Evolutionary conservation across 208 protist species (phyloP).

Genomic region (Histomonas meleagridis): DNA sequence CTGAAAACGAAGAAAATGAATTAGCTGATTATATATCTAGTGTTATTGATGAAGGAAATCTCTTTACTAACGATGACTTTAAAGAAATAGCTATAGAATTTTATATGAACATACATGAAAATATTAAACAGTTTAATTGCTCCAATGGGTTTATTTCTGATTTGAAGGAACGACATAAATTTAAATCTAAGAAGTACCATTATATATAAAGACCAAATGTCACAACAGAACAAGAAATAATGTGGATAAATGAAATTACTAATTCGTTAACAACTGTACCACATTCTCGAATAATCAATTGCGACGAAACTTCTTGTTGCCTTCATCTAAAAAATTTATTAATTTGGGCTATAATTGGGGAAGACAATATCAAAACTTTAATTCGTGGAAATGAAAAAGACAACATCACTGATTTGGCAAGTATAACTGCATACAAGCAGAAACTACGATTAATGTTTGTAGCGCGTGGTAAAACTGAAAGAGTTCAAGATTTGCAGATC

Average conservation of each 20-base stretch:
- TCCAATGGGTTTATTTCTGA: not conserved
- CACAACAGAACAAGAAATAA: not conserved
- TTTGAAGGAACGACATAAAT: not conserved
- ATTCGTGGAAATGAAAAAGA: not conserved
- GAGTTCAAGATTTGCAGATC: not conserved
- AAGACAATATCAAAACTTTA: not conserved
- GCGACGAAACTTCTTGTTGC: not conserved
- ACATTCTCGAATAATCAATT: not conserved
- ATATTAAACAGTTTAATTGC: not conserved
- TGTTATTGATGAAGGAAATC: not conserved
- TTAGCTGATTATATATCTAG: not conserved
- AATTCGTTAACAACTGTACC: not conserved
- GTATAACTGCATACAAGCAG: not conserved
- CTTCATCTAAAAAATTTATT: not conserved
- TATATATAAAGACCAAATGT: not conserved
- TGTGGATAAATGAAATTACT: not conserved
- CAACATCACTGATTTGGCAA: not conserved
- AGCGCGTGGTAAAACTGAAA: no score
- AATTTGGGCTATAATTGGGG: not conserved
- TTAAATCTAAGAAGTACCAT: not conserved
- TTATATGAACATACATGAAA: not conserved
- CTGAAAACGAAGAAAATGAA: not conserved
- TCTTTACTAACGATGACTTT: not conserved
- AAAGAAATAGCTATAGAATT: not conserved
- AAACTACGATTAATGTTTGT: not conserved